phyloP scores from a whole-genome alignment of 106 monocot species.

The Vanilla planifolia region DNA sequence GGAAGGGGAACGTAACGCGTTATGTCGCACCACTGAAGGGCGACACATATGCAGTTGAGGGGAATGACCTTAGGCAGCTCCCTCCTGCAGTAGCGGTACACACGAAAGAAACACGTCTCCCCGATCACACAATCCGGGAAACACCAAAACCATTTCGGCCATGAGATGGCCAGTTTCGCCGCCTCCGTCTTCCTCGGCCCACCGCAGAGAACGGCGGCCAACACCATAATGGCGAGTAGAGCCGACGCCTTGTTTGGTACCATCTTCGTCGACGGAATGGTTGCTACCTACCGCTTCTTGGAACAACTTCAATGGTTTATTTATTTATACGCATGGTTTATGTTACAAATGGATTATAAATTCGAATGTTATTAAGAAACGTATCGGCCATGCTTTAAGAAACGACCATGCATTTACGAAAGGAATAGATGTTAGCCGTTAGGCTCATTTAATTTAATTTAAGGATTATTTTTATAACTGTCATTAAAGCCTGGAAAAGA shows the following conservation, averaged over 20 bases:
- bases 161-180: not conserved
- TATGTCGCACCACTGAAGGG: not conserved
- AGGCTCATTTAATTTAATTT: too few species aligned
- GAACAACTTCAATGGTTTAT: too few species aligned
- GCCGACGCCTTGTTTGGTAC: not conserved
- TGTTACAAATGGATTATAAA: too few species aligned
- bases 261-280: too few species aligned
- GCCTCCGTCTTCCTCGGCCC: not conserved
- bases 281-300: too few species aligned
- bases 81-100: not conserved
- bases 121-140: not conserved
- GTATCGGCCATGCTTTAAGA: too few species aligned
- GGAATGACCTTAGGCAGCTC: not conserved
- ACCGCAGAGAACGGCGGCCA: not conserved
- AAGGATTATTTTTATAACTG: too few species aligned
- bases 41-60: not conserved
- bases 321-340: too few species aligned
- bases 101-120: not conserved
- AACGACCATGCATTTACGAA: too few species aligned
- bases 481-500: too few species aligned
- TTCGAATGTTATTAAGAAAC: too few species aligned
- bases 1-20: not conserved
- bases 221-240: not conserved
- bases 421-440: too few species aligned
- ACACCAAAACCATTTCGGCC: constrained; percentile 3